Percentiles rank a stretch among this genome's conserved stretches.
Evolutionary conservation across 176 grass and related monocot genomes (phyloP).

Genomic region (Cocos nucifera): DNA sequence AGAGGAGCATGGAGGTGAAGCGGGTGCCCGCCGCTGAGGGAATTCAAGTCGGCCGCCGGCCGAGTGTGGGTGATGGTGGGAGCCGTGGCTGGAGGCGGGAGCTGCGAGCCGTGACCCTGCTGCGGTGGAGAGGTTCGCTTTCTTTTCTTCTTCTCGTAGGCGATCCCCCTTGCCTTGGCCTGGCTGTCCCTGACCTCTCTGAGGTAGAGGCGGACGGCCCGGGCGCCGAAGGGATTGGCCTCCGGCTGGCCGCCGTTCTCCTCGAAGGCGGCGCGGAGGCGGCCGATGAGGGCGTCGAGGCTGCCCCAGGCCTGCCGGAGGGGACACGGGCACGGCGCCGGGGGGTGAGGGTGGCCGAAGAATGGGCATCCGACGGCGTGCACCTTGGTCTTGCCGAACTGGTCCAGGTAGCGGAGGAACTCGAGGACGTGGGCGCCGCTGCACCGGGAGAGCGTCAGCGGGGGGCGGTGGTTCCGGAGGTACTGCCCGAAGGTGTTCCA

Average conservation of each 20-base stretch:
- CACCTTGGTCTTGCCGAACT: constrained; percentile 82
- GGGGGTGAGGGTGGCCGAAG: constrained; percentile 62
- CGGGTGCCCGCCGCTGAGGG: background rate
- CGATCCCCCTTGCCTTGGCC: constrained; percentile 20
- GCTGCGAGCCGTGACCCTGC: background rate
- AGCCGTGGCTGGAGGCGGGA: background rate
- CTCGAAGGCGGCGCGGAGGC: constrained; percentile 80
- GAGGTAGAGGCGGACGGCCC: constrained; percentile 62
- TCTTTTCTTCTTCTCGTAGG: constrained; percentile 18
- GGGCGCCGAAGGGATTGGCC: constrained; percentile 64
- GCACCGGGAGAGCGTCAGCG: constrained; percentile 59
- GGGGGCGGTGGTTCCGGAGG: constrained; percentile 75
- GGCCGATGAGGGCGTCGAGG: constrained; percentile 72
- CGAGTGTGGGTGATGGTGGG: too few relatives aligned
- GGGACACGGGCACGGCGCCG: constrained; percentile 58
- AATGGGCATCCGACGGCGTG: constrained; percentile 52
- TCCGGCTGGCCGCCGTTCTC: constrained; percentile 62
- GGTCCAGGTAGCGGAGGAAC: constrained; percentile 77
- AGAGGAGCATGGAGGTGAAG: constrained; percentile 2
- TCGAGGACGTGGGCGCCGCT: constrained; percentile 77
- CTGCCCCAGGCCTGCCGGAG: constrained; percentile 65
- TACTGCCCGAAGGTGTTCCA: constrained; percentile 87
- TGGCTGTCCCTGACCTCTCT: constrained; percentile 37
- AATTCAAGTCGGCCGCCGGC: background rate
- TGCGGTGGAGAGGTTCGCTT: too few relatives aligned